Conservation (phyloP, 83 land plant genomes). For the Picea engelmannii region DNA sequence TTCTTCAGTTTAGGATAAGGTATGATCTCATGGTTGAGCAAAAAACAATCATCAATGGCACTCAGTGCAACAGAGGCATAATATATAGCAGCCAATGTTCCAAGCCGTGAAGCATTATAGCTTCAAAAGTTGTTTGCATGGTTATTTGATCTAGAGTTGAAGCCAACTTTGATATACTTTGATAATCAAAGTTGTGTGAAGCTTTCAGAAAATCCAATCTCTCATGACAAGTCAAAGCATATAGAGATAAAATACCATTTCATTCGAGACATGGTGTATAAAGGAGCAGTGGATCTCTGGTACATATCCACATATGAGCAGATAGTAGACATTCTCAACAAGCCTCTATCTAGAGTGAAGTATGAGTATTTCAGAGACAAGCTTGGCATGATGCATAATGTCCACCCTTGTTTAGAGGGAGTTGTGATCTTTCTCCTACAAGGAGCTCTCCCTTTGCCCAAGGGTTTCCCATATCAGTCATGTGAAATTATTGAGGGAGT, state of each 20-base stretch:
- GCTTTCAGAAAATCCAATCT: not conserved
- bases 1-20: too few species aligned
- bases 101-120: too few species aligned
- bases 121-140: too few species aligned
- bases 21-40: too few species aligned
- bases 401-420: not conserved
- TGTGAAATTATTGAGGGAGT: too few species aligned
- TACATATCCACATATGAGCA: not conserved
- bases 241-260: not conserved
- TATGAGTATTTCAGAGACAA: not conserved
- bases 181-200: not conserved
- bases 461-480: too few species aligned
- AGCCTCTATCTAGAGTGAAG: not conserved
- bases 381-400: not conserved
- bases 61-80: too few species aligned
- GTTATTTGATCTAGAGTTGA: too few species aligned
- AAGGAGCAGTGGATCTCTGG: not conserved
- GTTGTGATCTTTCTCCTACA: not conserved
- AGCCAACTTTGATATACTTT: not conserved
- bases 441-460: too few species aligned
- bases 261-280: not conserved
- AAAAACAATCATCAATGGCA: too few species aligned
- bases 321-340: not conserved
- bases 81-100: too few species aligned
- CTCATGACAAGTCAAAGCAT: not conserved